Conservation (phyloP, 169 alveolate species). For the Plasmodium vinckei region DNA sequence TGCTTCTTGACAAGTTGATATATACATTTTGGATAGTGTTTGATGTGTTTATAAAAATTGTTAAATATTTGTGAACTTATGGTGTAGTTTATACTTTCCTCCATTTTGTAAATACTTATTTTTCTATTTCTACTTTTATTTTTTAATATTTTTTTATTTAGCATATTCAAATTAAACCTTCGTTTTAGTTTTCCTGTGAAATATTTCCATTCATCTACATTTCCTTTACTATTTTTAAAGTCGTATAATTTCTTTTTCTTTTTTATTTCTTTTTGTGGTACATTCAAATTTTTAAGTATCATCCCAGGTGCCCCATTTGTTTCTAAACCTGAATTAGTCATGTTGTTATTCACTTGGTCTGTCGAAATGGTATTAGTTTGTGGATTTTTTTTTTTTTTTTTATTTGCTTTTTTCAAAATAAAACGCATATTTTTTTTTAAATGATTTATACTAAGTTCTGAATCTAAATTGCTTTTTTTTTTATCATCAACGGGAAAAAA, state of each 20-base stretch:
- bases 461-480: not conserved
- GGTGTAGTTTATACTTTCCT: no score
- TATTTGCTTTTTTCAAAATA: constrained; percentile 16
- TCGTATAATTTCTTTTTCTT: not conserved
- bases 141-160: no score
- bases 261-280: not conserved
- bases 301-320: not conserved
- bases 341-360: not conserved
- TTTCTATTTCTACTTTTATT: no score
- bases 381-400: not conserved
- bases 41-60: no score
- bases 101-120: no score
- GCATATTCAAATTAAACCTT: no score
- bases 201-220: not conserved
- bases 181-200: no score
- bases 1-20: no score
- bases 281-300: not conserved
- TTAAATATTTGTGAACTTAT: no score
- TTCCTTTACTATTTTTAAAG: not conserved
- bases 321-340: not conserved
- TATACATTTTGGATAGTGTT: no score
- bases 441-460: constrained; percentile 19
- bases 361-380: not conserved
- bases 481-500: constrained; percentile 15
- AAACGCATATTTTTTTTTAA: constrained; percentile 39